phyloP scores from a whole-genome alignment of 1,284 basidiomycete genomes.

The Cryptococcus jaspeensis region DNA sequence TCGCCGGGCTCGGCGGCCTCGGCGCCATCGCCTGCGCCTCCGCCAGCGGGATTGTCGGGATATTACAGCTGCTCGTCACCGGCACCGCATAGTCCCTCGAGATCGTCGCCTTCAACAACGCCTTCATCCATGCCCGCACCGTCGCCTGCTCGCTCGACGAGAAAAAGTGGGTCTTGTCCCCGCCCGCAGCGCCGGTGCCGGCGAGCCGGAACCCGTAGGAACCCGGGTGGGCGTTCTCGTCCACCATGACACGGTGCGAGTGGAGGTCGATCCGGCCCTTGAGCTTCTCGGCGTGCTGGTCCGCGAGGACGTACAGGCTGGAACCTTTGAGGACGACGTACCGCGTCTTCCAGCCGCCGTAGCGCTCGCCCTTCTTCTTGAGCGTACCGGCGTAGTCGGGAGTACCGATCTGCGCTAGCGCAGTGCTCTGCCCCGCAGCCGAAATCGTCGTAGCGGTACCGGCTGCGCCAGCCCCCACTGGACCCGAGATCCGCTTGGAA shows the following conservation, averaged over 20 bases:
- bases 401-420: constrained; percentile 81
- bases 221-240: constrained; percentile 88
- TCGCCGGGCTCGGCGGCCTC: constrained; percentile 85
- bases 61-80: constrained; percentile 94
- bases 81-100: constrained; percentile 86
- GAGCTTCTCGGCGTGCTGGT: constrained; percentile 83
- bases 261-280: constrained; percentile 92
- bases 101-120: constrained; percentile 98
- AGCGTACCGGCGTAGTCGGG: constrained; percentile 91
- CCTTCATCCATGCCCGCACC: constrained; percentile 98
- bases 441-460: not conserved
- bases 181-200: constrained; percentile 59
- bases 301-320: constrained; percentile 81
- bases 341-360: constrained; percentile 88
- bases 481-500: constrained; percentile 14
- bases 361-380: constrained; percentile 91
- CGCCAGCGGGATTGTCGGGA: constrained; percentile 90
- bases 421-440: constrained; percentile 39
- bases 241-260: constrained; percentile 90
- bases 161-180: constrained; percentile 84
- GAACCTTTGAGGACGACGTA: constrained; percentile 94
- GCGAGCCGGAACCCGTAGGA: constrained; percentile 94
- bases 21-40: constrained; percentile 96
- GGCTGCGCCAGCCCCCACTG: not conserved
- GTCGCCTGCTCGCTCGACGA: constrained; percentile 79